Evolutionary conservation across 148 eudicot species (phyloP).

Genomic region (Vaccinium corymbosum): DNA sequence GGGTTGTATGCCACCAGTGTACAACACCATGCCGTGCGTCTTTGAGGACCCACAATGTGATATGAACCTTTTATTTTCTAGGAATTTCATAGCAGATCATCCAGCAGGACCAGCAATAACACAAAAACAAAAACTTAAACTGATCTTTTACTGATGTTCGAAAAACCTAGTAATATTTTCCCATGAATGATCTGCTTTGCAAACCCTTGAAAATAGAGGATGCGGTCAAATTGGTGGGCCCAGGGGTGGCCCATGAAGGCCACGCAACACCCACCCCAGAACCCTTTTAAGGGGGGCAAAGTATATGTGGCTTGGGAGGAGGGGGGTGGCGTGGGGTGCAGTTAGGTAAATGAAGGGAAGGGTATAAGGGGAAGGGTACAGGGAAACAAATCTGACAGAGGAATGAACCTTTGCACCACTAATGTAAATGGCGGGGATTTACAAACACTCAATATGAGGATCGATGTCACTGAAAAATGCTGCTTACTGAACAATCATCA

Average conservation of each 20-base stretch:
- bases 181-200: background rate
- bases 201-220: background rate
- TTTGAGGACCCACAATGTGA: background rate
- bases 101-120: background rate
- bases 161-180: no score
- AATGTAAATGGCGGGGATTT: background rate
- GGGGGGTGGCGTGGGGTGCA: background rate
- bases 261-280: background rate
- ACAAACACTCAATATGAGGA: background rate
- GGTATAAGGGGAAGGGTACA: background rate
- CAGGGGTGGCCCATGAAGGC: background rate
- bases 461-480: slow-evolving; percentile 54
- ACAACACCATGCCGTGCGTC: background rate
- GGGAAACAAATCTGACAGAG: slow-evolving; percentile 1
- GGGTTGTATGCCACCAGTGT: background rate
- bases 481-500: slow-evolving; percentile 63
- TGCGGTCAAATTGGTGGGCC: background rate
- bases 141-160: background rate
- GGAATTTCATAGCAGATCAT: background rate
- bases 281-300: background rate
- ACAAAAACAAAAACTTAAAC: background rate
- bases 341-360: background rate
- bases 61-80: background rate
- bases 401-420: slow-evolving; percentile 6
- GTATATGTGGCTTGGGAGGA: background rate